Percentiles rank a stretch among this genome's conserved stretches.
These are phyloP conservation scores for Trichomonas gallinae DNA, from an alignment of 208 protist species.

Conservation along the genomic window DNA sequence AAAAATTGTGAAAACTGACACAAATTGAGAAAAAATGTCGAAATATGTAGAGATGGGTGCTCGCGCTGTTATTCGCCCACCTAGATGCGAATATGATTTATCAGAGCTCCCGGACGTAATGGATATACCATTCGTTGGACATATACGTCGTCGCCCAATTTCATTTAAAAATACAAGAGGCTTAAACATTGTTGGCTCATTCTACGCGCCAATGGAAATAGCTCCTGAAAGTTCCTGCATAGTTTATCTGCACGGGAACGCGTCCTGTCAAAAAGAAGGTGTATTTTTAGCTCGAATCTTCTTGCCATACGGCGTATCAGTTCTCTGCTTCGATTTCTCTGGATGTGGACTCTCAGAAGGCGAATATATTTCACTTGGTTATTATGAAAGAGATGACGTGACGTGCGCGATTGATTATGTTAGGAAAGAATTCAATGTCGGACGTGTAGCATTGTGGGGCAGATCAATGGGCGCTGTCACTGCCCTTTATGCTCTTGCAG, in stretches of 20 bases:
- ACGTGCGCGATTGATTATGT: not conserved
- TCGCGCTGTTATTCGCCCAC: not conserved
- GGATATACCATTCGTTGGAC: not conserved
- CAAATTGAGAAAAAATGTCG: no score
- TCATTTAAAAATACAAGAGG: not conserved
- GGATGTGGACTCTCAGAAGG: not conserved
- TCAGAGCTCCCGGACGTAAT: not conserved
- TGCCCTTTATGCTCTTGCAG: not conserved
- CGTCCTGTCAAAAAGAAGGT: not conserved
- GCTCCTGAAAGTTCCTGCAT: not conserved
- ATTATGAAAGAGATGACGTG: not conserved
- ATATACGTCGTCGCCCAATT: not conserved
- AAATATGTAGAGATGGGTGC: not conserved
- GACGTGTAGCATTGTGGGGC: not conserved
- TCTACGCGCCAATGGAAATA: not conserved
- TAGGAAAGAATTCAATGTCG: not conserved
- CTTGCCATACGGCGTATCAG: not conserved
- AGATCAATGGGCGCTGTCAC: not conserved
- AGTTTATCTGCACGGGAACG: slow-evolving; percentile 7
- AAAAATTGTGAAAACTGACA: no score
- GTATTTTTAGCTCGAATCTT: not conserved
- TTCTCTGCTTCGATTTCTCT: not conserved
- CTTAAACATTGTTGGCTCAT: not conserved
- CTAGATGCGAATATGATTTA: not conserved
- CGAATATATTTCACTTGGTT: not conserved